phyloP scores from a whole-genome alignment of 1,139 yeast genomes.

The Pichia sp. region DNA sequence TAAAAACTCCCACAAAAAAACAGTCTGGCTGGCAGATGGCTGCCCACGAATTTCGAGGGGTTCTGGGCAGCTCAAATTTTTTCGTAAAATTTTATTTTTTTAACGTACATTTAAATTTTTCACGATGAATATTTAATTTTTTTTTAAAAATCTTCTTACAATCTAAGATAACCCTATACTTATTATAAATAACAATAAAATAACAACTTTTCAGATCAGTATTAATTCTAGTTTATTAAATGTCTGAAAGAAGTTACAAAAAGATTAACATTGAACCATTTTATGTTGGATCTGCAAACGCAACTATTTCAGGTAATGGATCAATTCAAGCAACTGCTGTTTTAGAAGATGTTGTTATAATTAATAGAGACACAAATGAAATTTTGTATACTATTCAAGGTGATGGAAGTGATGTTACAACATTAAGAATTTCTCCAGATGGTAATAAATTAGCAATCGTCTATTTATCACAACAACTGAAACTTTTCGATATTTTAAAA shows the following conservation, averaged over 20 bases:
- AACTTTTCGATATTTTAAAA: conserved; percentile 48
- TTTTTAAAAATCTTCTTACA: neutral
- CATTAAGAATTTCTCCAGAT: conserved; percentile 69
- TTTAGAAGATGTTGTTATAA: conserved; percentile 63
- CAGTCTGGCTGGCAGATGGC: too few relatives aligned
- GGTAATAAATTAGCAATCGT: conserved; percentile 63
- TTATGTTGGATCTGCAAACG: conserved; percentile 79
- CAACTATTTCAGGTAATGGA: conserved; percentile 63
- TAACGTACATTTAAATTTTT: neutral
- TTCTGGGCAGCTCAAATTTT: neutral
- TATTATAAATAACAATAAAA: neutral
- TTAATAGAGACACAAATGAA: conserved; percentile 54
- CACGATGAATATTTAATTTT: neutral
- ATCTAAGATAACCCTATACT: neutral
- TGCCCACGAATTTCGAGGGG: neutral
- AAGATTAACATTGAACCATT: conserved; percentile 59
- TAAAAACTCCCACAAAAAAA: too few relatives aligned
- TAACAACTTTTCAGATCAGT: neutral
- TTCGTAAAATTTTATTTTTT: neutral
- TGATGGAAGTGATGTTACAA: conserved; percentile 76
- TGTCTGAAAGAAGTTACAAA: conserved; percentile 27
- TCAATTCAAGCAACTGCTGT: conserved; percentile 72
- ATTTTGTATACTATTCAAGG: conserved; percentile 65
- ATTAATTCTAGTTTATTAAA: neutral
- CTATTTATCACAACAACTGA: conserved; percentile 79